Base-by-base conservation (phyloP, 2,329 filamentous ascomycete species). In the Bipolaris zeicola region DNA sequence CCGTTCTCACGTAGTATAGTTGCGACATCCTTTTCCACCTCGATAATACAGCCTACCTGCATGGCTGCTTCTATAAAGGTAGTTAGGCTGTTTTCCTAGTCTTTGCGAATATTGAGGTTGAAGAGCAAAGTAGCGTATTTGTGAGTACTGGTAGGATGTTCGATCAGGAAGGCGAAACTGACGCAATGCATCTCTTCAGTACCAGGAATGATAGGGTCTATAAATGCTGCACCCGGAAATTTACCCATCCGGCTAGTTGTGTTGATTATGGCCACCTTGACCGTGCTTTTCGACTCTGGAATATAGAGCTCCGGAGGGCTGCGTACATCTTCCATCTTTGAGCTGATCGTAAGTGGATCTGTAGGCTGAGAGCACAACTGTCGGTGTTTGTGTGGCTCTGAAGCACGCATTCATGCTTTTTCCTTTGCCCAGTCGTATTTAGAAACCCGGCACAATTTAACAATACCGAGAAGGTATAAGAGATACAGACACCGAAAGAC, bases 51-150 rank as follows among this genome's bases (percentile, higher is more conserved):
- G 5, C 33, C 8, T 6, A 14, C 6, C 43, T 14, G 16, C 34
- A 18, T 37, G 11, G 24, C 6, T 26, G 33, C n/a, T 45, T 28
- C 28, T 31, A 16, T 18, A 20, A 52, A 38, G 37, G 41, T 10
- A 11, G 41, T 2, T 26, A 41, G 5, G 33, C 14, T 18, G 3
- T 52, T 52, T 45, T 46, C 10, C 31, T 16, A 45, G 18, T 47
- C 50, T 46, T 47, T 52, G 14, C 50, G 50, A 4, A 52, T 14
- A 11, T 42, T 42, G 4, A 52, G 34, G 14, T 52, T 42, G 16
- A 52, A 52, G 10, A 46, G 18, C 3, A 47, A 33, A 13, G 18
- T 41, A 8, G 20, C 5, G 11, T 43, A 16, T n/a, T 16, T 43
- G 41, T 18, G 22, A 1, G 41, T 26, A 5, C 26, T 33, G 1